Evolutionary conservation across 176 grass and related monocot species (phyloP), one percentile per base, ranked within the genome.

Genomic region (Cymbopogon citratus): DNA sequence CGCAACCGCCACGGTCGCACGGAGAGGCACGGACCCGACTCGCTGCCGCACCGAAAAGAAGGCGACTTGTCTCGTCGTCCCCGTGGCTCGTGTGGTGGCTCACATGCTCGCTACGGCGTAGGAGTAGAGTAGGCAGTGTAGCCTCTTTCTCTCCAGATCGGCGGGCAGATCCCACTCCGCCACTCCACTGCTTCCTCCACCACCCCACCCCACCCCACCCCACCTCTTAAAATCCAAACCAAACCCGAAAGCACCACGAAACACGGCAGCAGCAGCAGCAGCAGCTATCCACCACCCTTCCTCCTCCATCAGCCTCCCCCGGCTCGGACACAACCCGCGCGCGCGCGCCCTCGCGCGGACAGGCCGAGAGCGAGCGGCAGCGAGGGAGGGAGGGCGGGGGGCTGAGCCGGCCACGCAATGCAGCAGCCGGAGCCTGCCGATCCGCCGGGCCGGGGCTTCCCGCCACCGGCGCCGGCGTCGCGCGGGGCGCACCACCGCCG

Each of bases 401-500:
- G 26, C 61, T 14, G 52, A 31, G 65, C 21, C 23, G 34, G 46
- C 28, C 23, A 13, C 66, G 27, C 83, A 91, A 98, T 98, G 95
- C 95, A 93, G 80, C 86, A 84, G 73, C 84, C 59, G 67, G 90
- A 92, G 75, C 41, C 75, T 54, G 33, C 92, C 69, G 90, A 90
- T 91, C 90, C 86, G 78, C 77, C 73, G 66, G 87, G 83, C 26
- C 76, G 83, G 9, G 71, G 65, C 66, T 87, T 84, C 64, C 90
- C 80, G 65, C 87, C 80, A 2, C 72, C 80, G 2, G 75, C 70
- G 38, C 79, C 83, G 3, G 86, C 84, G n/a, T 69, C 81, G 76
- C 86, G 90, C 64, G 92, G 85, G 19, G 43, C 61, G 19, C 90
- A 90, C 91, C 97, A 99, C 91, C 93, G 97, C 62, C 88, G 97